Evolutionary conservation across 139 green algal species (phyloP).

Genomic region (Marvania coccoides): DNA sequence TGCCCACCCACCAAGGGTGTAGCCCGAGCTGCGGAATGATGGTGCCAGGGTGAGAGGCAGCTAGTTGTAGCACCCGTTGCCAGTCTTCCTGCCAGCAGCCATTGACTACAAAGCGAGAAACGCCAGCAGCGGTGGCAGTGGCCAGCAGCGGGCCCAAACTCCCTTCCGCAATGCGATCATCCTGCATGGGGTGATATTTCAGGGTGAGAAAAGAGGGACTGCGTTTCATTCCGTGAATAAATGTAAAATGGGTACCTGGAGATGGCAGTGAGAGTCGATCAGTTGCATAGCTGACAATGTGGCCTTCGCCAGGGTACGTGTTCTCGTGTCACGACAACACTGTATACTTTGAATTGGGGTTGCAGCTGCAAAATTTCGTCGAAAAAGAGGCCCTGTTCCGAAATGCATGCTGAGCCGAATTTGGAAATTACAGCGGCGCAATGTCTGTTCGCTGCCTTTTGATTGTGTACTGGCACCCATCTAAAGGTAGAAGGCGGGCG

Average conservation of each 20-base stretch:
- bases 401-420: no score
- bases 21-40: slow-evolving; percentile 39
- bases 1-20: slow-evolving; percentile 41
- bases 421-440: no score
- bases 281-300: no score
- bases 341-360: no score
- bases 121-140: neutral
- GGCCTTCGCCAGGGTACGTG: no score
- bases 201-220: neutral
- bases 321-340: no score
- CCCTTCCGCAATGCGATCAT: slow-evolving; percentile 5
- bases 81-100: slow-evolving; percentile 37
- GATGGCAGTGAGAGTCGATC: slow-evolving; percentile 39
- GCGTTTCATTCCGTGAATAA: neutral
- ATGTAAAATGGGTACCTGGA: slow-evolving; percentile 19
- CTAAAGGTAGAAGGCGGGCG: no score
- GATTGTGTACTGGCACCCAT: no score
- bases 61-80: slow-evolving; percentile 13
- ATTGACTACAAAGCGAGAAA: slow-evolving; percentile 18
- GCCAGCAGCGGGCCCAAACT: neutral
- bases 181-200: neutral
- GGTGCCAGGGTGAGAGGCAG: neutral
- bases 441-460: no score
- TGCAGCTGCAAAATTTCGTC: no score
- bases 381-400: no score